These are phyloP conservation scores for Bretziella fagacearum DNA, from an alignment of 2,329 filamentous ascomycete species.

Conservation along the genomic window DNA sequence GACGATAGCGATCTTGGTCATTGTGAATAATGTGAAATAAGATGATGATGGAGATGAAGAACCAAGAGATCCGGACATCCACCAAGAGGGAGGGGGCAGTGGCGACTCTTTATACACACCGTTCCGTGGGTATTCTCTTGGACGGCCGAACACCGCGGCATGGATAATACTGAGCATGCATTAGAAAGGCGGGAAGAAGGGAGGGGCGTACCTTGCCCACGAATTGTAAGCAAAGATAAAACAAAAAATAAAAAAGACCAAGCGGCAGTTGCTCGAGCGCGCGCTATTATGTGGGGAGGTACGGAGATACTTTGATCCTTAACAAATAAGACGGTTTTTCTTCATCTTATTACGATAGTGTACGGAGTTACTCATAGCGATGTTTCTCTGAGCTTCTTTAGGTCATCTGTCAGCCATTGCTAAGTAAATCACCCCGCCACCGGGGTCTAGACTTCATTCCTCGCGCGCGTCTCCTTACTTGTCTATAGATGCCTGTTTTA, in stretches of 20 bases:
- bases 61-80: not conserved
- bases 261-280: not conserved
- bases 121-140: not conserved
- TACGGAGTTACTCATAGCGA: too few relatives aligned
- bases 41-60: not conserved
- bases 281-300: too few relatives aligned
- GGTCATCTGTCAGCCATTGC: slow-evolving; percentile 2
- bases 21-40: slow-evolving; percentile 22
- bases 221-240: too few relatives aligned
- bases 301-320: too few relatives aligned
- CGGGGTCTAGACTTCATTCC: not conserved
- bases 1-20: slow-evolving; percentile 87
- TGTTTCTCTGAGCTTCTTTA: not conserved
- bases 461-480: not conserved
- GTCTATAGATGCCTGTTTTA: not conserved
- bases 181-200: not conserved
- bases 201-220: not conserved
- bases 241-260: not conserved
- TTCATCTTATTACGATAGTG: too few relatives aligned
- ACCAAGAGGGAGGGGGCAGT: not conserved
- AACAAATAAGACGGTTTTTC: too few relatives aligned
- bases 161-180: not conserved
- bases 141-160: too few relatives aligned
- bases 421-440: not conserved
- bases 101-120: not conserved